Evolutionary conservation across 768 basidiomycete genomes (phyloP), one percentile per base, ranked within the genome.

Genomic region (Podaxis sp.): DNA sequence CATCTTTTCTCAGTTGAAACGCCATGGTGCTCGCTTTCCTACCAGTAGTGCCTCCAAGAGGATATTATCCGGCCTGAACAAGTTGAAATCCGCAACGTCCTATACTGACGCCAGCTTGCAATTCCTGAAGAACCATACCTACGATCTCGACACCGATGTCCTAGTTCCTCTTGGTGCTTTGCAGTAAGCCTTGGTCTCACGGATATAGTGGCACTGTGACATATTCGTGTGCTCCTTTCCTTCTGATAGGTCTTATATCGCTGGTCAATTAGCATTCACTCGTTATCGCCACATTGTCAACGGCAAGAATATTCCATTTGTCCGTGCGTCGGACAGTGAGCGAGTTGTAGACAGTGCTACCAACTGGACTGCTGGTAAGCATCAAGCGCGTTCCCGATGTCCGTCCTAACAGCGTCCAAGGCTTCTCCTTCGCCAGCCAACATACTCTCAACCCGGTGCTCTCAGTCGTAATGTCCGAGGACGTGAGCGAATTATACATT

Each of bases 11-110:
- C 59, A 93, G 91, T 75, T 95, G 8, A 88, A 93, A 74, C 80
- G 93, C 11, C 93, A 95, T 67, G 92, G 92, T 2, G 85, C 90
- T 0, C 84, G 93, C 33, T 93, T 81, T 67, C 93, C 93, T 0
- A 93, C 91, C 0, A 66, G 69, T 0, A 76, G 78, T 2, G 79
- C 84, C 11, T 70, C 78, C 1, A 66, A 68, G 8, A 59, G 66
- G 27, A 89, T 90, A 8, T 63, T 72, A 17, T 63, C 69, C 1
- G 80, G 86, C 0, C 66, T 94, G 11, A 63, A 70, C 11, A 90
- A 89, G 66, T 76, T 94, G 0, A 68, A 83, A 60, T 68, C 77
- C 0, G 87, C 79, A 5, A 19, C 43, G 9, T 67, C 73, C 1
- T 86, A 80, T 68, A 72, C 71, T 0, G 81, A 85, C 53, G 70